A percentile compares a stretch with the other conserved stretches of the same genome.
Conservation (phyloP, 2,329 filamentous ascomycete genomes). For the Beauveria brongniartii region DNA sequence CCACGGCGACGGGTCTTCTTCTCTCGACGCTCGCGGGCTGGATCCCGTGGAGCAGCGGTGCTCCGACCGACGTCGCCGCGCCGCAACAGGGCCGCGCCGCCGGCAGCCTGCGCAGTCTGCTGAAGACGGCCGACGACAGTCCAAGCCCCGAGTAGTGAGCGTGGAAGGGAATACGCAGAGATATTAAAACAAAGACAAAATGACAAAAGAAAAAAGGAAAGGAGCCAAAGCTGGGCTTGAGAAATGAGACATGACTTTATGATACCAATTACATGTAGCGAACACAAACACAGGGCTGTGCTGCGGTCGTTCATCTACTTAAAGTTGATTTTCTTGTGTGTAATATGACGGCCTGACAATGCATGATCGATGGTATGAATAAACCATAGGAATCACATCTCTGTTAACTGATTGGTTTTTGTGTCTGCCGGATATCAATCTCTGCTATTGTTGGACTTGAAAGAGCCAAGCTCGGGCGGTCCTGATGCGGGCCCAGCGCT, state of each 20-base stretch:
- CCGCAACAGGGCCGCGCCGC: constrained; percentile 41
- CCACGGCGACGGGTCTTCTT: constrained; percentile 9
- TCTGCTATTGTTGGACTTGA: too few relatives aligned
- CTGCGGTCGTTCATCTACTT: too few relatives aligned
- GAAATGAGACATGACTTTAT: background rate
- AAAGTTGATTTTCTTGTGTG: too few relatives aligned
- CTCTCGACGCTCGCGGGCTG: constrained; percentile 12
- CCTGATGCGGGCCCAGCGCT: too few relatives aligned
- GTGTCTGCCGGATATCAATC: too few relatives aligned
- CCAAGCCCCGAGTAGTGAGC: background rate
- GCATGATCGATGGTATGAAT: too few relatives aligned
- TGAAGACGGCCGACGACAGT: constrained; percentile 24
- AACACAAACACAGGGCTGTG: background rate
- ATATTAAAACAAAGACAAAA: background rate
- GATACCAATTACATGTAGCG: background rate
- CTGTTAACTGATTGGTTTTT: too few relatives aligned
- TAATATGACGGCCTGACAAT: too few relatives aligned
- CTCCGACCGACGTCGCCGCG: constrained; percentile 18
- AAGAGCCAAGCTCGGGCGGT: too few relatives aligned
- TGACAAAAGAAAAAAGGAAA: background rate
- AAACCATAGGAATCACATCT: too few relatives aligned
- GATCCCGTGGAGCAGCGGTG: constrained; percentile 11
- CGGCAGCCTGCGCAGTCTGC: constrained; percentile 45
- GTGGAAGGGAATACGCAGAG: background rate
- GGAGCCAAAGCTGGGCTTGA: too few relatives aligned